phyloP scores from a whole-genome alignment of 768 basidiomycete species.

The Rhizopogon vinicolor region DNA sequence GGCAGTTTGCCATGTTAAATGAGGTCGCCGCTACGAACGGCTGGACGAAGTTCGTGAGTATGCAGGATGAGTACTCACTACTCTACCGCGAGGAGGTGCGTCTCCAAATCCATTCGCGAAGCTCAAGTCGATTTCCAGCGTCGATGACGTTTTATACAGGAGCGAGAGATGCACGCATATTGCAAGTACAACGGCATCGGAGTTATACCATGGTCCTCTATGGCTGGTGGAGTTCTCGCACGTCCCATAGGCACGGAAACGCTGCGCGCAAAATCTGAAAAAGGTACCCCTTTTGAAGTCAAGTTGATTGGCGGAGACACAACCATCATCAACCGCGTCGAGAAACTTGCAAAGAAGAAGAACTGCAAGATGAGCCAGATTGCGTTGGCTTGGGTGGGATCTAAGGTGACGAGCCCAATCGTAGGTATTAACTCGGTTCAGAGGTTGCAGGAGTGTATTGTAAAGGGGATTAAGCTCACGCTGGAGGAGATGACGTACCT shows the following conservation, averaged over 20 bases:
- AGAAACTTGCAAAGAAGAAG: constrained; percentile 36
- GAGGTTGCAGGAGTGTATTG: constrained; percentile 25
- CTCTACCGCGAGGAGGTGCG: constrained; percentile 34
- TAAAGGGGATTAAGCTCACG: constrained; percentile 17
- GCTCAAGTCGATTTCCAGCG: no score
- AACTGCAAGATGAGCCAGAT: constrained; percentile 40
- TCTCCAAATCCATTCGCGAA: no score
- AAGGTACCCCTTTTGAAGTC: constrained; percentile 20
- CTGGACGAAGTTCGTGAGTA: constrained; percentile 52
- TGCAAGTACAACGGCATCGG: constrained; percentile 48
- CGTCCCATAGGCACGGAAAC: constrained; percentile 29
- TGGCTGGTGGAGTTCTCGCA: constrained; percentile 34
- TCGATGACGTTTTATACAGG: constrained; percentile 20
- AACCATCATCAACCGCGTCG: constrained; percentile 34
- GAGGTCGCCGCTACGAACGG: constrained; percentile 38
- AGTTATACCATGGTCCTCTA: constrained; percentile 46
- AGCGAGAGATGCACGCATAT: constrained; percentile 41
- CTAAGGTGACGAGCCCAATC: constrained; percentile 42
- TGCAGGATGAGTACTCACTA: constrained; percentile 51
- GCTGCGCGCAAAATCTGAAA: constrained; percentile 6
- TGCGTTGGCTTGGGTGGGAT: constrained; percentile 36
- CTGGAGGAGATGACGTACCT: constrained; percentile 27
- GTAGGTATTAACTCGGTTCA: constrained; percentile 32
- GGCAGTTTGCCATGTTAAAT: constrained; percentile 42
- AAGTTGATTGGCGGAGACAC: constrained; percentile 24